Percentiles rank a stretch among this genome's conserved stretches.
Evolutionary conservation across 495 filamentous ascomycete genomes (phyloP).

Genomic region (Opeltia flavorubescens): DNA sequence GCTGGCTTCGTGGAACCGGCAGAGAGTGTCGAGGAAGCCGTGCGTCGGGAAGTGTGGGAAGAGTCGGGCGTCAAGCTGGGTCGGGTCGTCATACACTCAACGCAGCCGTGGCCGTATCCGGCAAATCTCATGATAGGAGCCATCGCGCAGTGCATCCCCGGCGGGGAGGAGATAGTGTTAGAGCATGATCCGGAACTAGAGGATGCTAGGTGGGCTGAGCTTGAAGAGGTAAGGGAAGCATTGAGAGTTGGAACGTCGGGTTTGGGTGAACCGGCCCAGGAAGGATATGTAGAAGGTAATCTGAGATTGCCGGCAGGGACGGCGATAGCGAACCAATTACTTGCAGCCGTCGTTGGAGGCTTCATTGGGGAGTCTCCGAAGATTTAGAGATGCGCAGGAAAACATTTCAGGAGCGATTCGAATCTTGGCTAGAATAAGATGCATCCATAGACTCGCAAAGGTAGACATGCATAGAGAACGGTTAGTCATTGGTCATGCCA

Average conservation of each 20-base stretch:
- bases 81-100: constrained; percentile 79
- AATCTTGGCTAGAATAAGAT: background rate
- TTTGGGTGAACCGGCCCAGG: constrained; percentile 46
- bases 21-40: constrained; percentile 88
- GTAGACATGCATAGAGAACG: background rate
- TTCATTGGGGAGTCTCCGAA: constrained; percentile 19
- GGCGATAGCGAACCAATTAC: constrained; percentile 68
- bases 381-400: background rate
- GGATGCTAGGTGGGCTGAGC: constrained; percentile 70
- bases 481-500: no score
- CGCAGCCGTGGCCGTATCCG: constrained; percentile 84
- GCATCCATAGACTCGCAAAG: background rate
- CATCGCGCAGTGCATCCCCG: constrained; percentile 69
- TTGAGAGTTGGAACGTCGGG: constrained; percentile 41
- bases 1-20: constrained; percentile 94
- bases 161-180: constrained; percentile 66
- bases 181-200: constrained; percentile 85
- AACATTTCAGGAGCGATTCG: background rate
- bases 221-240: constrained; percentile 50
- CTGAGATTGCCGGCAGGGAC: constrained; percentile 61
- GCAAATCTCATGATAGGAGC: constrained; percentile 92
- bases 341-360: constrained; percentile 37
- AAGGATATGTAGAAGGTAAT: constrained; percentile 57
- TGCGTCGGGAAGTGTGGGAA: constrained; percentile 91
- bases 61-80: constrained; percentile 77